phyloP scores from a whole-genome alignment of 805 yeast species.

The Ascoidea asiatica region DNA sequence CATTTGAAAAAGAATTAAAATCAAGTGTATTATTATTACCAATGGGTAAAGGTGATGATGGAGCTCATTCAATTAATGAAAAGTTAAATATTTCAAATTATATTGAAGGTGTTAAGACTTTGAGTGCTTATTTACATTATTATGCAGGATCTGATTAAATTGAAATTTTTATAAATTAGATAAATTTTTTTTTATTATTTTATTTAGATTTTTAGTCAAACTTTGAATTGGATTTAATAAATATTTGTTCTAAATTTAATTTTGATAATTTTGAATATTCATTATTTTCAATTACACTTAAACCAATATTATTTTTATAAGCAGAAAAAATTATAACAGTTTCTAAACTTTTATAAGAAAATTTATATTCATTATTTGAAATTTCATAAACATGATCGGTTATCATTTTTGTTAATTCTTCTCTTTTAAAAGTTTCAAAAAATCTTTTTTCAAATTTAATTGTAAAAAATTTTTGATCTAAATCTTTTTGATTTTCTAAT shows the following conservation, averaged over 20 bases:
- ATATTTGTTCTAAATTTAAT: not conserved
- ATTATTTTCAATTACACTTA: not conserved
- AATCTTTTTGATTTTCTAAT: too few species aligned
- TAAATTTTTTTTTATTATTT: not conserved
- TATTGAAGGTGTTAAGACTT: constrained; percentile 85
- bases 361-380: not conserved
- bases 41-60: constrained; percentile 98
- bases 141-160: constrained; percentile 32
- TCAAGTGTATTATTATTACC: constrained; percentile 84
- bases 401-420: not conserved
- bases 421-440: not conserved
- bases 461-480: too few species aligned
- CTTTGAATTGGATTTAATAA: not conserved
- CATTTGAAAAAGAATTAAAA: constrained; percentile 79
- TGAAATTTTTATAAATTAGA: not conserved
- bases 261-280: not conserved
- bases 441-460: not conserved
- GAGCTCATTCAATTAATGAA: constrained; percentile 97
- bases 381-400: not conserved
- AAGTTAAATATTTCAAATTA: constrained; percentile 82
- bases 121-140: constrained; percentile 88
- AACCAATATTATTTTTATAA: not conserved
- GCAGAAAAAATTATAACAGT: not conserved
- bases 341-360: not conserved
- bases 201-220: not conserved